Conservation (phyloP, 768 basidiomycete species). For the Thelephora ganbajun region DNA sequence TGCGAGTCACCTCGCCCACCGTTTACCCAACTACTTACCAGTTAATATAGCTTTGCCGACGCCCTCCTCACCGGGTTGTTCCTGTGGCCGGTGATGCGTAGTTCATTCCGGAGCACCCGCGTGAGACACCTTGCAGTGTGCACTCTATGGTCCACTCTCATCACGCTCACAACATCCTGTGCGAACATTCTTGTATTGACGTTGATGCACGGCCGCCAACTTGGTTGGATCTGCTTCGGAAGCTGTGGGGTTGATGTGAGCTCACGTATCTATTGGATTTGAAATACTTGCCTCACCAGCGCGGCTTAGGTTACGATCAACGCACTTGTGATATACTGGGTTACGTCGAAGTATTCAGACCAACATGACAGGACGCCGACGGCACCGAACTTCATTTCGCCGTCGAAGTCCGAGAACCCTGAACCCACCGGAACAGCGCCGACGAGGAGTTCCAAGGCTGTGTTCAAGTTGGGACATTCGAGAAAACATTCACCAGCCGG, state of each 20-base stretch:
- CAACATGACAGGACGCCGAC: no score
- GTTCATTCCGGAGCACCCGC: conserved; percentile 18
- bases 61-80: conserved; percentile 28
- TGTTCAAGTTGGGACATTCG: no score
- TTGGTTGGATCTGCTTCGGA: conserved; percentile 35
- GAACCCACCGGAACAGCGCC: no score
- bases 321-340: no score
- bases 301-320: no score
- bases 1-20: conserved; percentile 20
- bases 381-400: no score
- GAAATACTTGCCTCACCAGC: no score
- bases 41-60: conserved; percentile 16
- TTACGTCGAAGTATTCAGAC: no score
- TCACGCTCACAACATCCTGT: conserved; percentile 35
- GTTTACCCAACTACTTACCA: background rate
- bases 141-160: conserved; percentile 30
- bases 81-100: conserved; percentile 29
- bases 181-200: conserved; percentile 34
- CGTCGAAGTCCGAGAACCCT: no score
- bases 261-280: background rate
- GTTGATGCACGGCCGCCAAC: conserved; percentile 27
- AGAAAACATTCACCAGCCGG: no score
- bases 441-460: no score
- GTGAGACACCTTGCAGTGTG: conserved; percentile 26
- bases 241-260: conserved; percentile 24